Conservation (phyloP, 139 green algal species). For the Bryopsis sp. region DNA sequence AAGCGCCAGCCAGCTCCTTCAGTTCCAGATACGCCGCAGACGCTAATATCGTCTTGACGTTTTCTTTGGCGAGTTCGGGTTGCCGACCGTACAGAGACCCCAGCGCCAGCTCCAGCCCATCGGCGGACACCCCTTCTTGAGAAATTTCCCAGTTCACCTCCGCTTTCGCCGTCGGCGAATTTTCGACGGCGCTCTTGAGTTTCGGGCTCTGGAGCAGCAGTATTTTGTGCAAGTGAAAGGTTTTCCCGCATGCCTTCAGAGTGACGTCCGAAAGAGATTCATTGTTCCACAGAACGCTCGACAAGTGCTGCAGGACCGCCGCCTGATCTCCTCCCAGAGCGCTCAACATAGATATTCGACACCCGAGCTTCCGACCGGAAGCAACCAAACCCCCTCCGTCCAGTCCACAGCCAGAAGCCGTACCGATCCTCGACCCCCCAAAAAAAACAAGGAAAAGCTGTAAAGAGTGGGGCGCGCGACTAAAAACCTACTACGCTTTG, state of each 20-base stretch:
- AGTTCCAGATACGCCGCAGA: neutral
- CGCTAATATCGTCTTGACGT: neutral
- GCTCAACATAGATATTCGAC: too few species aligned
- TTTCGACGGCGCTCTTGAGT: neutral
- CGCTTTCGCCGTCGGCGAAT: neutral
- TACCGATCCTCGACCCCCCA: too few species aligned
- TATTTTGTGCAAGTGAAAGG: slow-evolving; percentile 2
- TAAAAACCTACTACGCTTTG: too few species aligned
- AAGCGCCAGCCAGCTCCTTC: neutral
- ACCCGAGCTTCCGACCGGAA: too few species aligned
- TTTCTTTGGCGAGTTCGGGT: neutral
- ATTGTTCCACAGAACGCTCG: slow-evolving; percentile 4
- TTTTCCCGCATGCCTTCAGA: neutral
- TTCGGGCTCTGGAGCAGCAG: slow-evolving; percentile 7
- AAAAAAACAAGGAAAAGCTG: too few species aligned
- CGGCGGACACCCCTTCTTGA: too few species aligned
- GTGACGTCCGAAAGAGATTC: neutral
- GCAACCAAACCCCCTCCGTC: too few species aligned
- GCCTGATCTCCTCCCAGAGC: too few species aligned
- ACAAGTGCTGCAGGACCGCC: neutral
- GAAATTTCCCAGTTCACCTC: too few species aligned
- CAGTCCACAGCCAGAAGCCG: too few species aligned
- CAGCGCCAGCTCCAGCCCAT: neutral
- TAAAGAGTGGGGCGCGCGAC: too few species aligned
- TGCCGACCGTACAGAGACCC: neutral